Conservation (phyloP, 2,329 filamentous ascomycete species). For the Thielaviopsis cerberus region DNA sequence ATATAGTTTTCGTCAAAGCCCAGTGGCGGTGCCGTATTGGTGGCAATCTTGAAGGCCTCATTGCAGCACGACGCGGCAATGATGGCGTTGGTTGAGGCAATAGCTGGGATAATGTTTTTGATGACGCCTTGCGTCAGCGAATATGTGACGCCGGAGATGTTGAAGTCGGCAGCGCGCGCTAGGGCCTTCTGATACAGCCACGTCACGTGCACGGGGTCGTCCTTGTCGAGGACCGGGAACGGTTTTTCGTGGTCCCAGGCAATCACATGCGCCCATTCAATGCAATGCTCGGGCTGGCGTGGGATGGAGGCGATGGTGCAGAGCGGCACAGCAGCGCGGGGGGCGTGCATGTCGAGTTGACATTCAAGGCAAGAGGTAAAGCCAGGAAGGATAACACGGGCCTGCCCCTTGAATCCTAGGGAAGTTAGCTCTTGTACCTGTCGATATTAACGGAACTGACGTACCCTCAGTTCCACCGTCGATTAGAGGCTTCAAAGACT, state of each 20-base stretch:
- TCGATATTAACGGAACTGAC: background rate
- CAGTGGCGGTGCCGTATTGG: conserved; percentile 60
- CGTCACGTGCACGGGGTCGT: conserved; percentile 91
- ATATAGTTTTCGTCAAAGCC: conserved; percentile 79
- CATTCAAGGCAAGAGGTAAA: conserved; percentile 95
- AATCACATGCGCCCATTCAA: conserved; percentile 97
- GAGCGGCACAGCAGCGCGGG: conserved; percentile 86
- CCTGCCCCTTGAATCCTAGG: conserved; percentile 87
- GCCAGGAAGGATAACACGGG: conserved; percentile 76
- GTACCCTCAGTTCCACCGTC: conserved; percentile 85
- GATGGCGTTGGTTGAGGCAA: conserved; percentile 93
- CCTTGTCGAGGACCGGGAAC: conserved; percentile 75
- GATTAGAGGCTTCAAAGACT: conserved; percentile 80
- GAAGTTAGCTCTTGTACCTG: background rate
- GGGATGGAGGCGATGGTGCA: conserved; percentile 94
- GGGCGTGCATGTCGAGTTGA: conserved; percentile 94
- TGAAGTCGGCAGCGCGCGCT: conserved; percentile 65
- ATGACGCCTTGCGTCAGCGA: conserved; percentile 91
- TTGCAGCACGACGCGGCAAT: conserved; percentile 92
- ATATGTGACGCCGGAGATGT: conserved; percentile 84
- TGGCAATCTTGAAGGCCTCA: conserved; percentile 88
- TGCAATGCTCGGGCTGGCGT: conserved; percentile 89
- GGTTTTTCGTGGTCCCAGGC: conserved; percentile 81
- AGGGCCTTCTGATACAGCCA: conserved; percentile 85
- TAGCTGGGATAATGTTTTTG: conserved; percentile 98